Base-by-base conservation (phyloP, 345 rosid species). In the Acer negundo region DNA sequence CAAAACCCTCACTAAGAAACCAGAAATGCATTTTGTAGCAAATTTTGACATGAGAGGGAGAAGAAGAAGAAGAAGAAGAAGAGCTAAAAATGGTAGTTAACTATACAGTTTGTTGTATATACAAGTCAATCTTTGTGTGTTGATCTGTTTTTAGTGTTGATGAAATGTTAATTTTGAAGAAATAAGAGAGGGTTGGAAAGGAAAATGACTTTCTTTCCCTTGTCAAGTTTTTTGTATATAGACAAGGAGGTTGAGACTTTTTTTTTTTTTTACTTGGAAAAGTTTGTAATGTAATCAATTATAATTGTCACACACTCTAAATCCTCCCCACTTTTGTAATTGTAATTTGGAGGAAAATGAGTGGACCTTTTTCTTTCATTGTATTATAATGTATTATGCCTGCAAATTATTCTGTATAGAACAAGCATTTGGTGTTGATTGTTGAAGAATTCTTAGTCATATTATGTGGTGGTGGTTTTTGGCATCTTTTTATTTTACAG, bases 81-180 rank as follows among this genome's bases (percentile, higher is more conserved):
- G 62, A 69, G 46, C 64, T 72, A 77, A 79, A 73, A 81, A 20
- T 76, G 78, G 75, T 75, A 65, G 62, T 51, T 62, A 24, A 38
- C 44, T 17, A 40, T 44, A n/a, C 31, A 68, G 55, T 46, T 46
- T 73, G 65, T 44, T 86, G 84, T 84, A 77, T 62, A 76, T 84
- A 84, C 31, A 66, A 53, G 46, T 51, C 58, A 58, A 28, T 17
- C 42, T 38, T 40, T 40, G 69, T 31, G 65, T 70, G 16, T 73
- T 17, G 10, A 59, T 59, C 22, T 64, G 44, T 59, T 19, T 73
- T 47, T 35, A 35, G 40, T 75, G 72, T 49, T 70, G 64, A 62
- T 76, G 80, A 76, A 75, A 70, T 44, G 69, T 78, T 80, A 70
- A 70, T 79, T 83, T 81, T 79, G 66, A 74, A 64, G 74, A 79